Percentiles rank a stretch among this genome's conserved stretches.
Evolutionary conservation across 495 filamentous ascomycete species (phyloP).

Genomic region (Talaromyces trachyspermus): DNA sequence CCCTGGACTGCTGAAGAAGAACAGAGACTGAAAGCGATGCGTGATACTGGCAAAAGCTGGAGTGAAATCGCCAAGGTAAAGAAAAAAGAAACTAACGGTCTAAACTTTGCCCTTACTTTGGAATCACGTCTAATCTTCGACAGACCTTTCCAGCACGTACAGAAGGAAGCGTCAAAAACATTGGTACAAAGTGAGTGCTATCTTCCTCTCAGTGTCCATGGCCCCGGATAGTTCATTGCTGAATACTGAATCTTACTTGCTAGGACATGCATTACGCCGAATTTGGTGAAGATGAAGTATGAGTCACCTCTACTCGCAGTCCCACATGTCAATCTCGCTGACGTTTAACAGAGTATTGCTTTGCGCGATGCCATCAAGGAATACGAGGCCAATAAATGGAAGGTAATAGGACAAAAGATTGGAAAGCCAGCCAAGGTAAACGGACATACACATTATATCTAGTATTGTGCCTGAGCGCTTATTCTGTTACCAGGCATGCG

Average conservation of each 20-base stretch:
- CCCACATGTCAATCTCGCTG: constrained; percentile 21
- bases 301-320: constrained; percentile 13
- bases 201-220: not conserved
- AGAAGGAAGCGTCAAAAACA: constrained; percentile 99
- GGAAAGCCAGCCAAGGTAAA: constrained; percentile 94
- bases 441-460: too few relatives aligned
- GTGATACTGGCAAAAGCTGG: constrained; percentile 90
- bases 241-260: constrained; percentile 17
- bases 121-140: constrained; percentile 17
- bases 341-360: constrained; percentile 59
- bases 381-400: constrained; percentile 98
- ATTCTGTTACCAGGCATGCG: constrained; percentile 68
- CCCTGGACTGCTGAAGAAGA: constrained; percentile 96
- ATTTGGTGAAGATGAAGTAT: constrained; percentile 95
- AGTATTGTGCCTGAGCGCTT: too few relatives aligned
- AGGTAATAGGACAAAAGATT: constrained; percentile 89
- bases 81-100: not conserved
- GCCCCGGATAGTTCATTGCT: not conserved
- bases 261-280: constrained; percentile 99
- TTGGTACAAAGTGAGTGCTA: constrained; percentile 83
- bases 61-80: constrained; percentile 92
- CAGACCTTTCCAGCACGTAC: constrained; percentile 89
- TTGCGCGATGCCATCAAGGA: constrained; percentile 93
- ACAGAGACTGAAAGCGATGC: constrained; percentile 83
- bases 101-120: constrained; percentile 1